Evolutionary conservation across 768 basidiomycete species (phyloP).

Genomic region (Cystofilobasidium bisporidii): DNA sequence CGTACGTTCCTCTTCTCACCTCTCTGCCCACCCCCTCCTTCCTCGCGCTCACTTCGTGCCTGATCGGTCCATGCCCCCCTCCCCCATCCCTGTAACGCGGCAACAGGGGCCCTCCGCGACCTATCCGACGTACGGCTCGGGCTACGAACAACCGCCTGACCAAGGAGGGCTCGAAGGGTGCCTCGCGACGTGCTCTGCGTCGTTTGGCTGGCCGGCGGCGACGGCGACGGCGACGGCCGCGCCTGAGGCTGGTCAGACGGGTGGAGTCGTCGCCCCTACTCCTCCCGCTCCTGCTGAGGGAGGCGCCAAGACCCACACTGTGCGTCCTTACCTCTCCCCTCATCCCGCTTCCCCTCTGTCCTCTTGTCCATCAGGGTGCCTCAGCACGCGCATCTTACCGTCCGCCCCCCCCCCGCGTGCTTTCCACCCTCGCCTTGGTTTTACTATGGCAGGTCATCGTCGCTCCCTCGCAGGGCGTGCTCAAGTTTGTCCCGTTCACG

Average conservation of each 20-base stretch:
- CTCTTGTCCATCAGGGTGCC: no score
- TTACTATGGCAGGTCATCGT: conserved; percentile 58
- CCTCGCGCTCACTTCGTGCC: no score
- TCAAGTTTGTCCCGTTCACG: conserved; percentile 52
- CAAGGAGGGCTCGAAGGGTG: not conserved
- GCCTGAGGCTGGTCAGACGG: not conserved
- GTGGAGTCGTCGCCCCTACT: not conserved
- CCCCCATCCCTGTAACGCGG: not conserved
- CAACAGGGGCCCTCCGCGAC: not conserved
- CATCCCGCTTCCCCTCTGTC: no score
- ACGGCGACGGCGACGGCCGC: not conserved
- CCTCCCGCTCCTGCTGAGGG: not conserved
- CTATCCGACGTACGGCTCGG: not conserved
- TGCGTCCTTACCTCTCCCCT: not conserved
- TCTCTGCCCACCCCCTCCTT: no score
- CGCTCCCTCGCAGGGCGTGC: conserved; percentile 56
- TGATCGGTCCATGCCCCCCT: not conserved
- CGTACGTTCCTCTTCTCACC: no score
- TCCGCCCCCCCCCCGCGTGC: no score
- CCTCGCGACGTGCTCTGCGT: not conserved
- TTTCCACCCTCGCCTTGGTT: not conserved
- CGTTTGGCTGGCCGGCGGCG: not conserved
- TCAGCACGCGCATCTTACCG: no score
- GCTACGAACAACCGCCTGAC: not conserved
- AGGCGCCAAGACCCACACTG: conserved; percentile 19